Percentiles rank a stretch among this genome's conserved stretches.
Evolutionary conservation across 202 grass and related monocot genomes (phyloP).

Genomic region (Panicum hallii): DNA sequence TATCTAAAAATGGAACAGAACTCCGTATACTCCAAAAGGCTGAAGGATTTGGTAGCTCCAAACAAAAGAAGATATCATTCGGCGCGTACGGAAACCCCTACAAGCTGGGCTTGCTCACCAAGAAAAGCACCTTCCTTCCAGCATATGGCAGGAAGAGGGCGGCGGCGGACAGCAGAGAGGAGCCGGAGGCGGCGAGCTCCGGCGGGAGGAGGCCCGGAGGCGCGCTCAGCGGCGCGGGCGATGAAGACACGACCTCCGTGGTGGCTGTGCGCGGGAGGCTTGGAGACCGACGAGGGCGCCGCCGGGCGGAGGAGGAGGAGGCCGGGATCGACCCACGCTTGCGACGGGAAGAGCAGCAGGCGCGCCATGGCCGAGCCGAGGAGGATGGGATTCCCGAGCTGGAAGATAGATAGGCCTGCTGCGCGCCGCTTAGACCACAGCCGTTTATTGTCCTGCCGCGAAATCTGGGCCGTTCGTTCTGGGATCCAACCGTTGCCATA

Average conservation of each 20-base stretch:
- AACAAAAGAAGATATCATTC: not conserved
- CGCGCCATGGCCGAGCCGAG: not conserved
- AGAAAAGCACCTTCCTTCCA: not conserved
- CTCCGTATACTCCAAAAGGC: not conserved
- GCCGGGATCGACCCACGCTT: not conserved
- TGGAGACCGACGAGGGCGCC: not conserved
- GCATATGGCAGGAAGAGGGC: not conserved
- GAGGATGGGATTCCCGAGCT: not conserved
- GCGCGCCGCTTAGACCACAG: not conserved
- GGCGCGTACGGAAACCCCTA: too few species aligned
- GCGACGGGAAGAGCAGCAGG: slow-evolving; percentile 7
- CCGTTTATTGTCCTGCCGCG: not conserved
- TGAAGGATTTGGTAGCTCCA: not conserved
- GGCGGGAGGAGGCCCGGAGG: not conserved
- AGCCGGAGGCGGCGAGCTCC: not conserved
- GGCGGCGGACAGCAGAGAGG: not conserved
- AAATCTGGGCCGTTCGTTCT: not conserved
- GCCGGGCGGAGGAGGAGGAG: not conserved
- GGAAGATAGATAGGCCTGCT: not conserved
- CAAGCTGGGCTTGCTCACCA: not conserved
- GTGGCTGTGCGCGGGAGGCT: not conserved
- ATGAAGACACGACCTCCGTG: not conserved
- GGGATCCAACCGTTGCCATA: too few species aligned
- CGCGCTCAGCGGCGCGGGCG: not conserved
- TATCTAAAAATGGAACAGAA: not conserved